Base-by-base conservation (phyloP, 805 yeast genomes). In the Wickerhamiella dianesei region DNA sequence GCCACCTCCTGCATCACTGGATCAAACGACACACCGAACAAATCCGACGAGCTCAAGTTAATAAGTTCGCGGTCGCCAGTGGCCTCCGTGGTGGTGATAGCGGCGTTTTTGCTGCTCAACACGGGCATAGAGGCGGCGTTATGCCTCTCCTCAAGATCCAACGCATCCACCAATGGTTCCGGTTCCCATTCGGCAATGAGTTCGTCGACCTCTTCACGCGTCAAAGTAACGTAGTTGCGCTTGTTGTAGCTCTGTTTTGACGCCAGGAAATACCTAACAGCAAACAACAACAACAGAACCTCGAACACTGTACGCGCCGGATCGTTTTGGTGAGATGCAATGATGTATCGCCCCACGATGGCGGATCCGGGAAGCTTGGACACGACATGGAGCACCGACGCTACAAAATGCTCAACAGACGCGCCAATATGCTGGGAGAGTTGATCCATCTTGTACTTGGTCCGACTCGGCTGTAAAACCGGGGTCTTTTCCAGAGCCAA, bases 131-230 rank as follows among this genome's bases (percentile, higher is more conserved):
- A 65, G 9, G 72, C 68, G 45, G 82, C 58, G 55, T 78, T 76
- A 84, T 88, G 79, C 49, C 61, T 55, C 59, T 79, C 86, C 21
- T 64, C 64, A 20, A 65, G 62, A 19, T 54, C 47, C 2, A 82
- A 60, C 1, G 74, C 72, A 22, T 73, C 71, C 3, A 82, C 86
- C 40, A 92, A 63, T 0, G 95, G 84, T 58, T 79, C 92, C 0
- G 98, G 97, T 51, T 74, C 75, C 98, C 98, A 92, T 49, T 88
- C 96, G 6, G 77, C 81, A 45, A 85, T 76, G 48, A 92, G 72
- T 42, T 82, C 89, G 56, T 88, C 89, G 35, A 86, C 71, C 58
- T 89, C 98, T 46, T 56, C 53, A 16, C 64, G 63, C 32, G 57
- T 54, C 37, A 68, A 58, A 52, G 72, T 72, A 47, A 86, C 81